Percentiles rank a stretch among this genome's conserved stretches.
These are phyloP conservation scores for Guadua angustifolia DNA, from an alignment of 176 grass and related monocot genomes.

Conservation along the genomic window DNA sequence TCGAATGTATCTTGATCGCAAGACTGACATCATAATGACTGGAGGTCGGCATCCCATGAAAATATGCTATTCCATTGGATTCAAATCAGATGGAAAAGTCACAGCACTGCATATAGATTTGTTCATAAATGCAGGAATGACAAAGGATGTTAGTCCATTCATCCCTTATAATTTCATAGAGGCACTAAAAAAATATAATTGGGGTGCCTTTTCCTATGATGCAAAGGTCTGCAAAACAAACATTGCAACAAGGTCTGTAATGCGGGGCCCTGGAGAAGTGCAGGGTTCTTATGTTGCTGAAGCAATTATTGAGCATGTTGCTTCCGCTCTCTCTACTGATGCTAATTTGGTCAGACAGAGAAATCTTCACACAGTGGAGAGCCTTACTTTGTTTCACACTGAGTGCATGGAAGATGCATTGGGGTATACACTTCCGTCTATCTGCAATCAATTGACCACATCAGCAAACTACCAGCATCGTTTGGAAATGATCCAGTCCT, in stretches of 20 bases:
- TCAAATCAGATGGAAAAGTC: constrained; percentile 83
- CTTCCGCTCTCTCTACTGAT: constrained; percentile 66
- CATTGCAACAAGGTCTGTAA: constrained; percentile 73
- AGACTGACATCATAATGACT: constrained; percentile 86
- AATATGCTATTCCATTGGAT: constrained; percentile 88
- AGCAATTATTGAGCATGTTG: constrained; percentile 88
- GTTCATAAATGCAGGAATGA: constrained; percentile 83
- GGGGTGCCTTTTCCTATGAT: constrained; percentile 94
- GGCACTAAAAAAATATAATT: constrained; percentile 88
- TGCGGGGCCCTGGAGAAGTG: constrained; percentile 91
- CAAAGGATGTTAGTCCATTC: constrained; percentile 63
- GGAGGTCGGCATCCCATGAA: constrained; percentile 99
- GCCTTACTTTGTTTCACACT: constrained; percentile 74
- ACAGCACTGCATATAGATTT: constrained; percentile 91
- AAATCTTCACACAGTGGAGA: constrained; percentile 89
- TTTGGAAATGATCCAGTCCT: constrained; percentile 59
- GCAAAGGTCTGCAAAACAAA: constrained; percentile 91
- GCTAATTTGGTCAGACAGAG: constrained; percentile 67
- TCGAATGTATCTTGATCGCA: constrained; percentile 92
- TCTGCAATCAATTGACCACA: constrained; percentile 64
- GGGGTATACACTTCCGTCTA: constrained; percentile 76
- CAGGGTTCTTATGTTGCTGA: constrained; percentile 94
- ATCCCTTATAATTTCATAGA: constrained; percentile 79
- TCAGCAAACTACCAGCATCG: constrained; percentile 50
- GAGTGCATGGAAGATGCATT: constrained; percentile 63